Evolutionary conservation across 2,329 filamentous ascomycete genomes (phyloP).

Genomic region (Exophiala alcalophila): DNA sequence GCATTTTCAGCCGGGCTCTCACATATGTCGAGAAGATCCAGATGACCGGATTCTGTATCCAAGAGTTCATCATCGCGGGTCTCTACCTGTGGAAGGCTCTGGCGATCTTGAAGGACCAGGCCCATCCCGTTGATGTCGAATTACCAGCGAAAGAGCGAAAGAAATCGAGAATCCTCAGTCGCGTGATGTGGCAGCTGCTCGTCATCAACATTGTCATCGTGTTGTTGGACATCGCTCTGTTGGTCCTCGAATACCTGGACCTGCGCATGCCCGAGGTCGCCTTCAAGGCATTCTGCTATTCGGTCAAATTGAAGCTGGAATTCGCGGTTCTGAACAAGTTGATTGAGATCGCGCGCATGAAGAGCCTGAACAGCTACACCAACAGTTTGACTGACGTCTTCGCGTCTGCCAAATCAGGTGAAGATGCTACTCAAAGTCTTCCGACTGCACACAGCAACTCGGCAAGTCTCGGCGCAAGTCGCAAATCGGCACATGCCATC

Average conservation of each 20-base stretch:
- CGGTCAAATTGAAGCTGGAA: constrained; percentile 49
- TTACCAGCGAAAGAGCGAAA: constrained; percentile 31
- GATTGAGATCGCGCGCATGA: constrained; percentile 29
- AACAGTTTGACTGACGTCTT: too few relatives aligned
- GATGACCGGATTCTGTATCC: constrained; percentile 55
- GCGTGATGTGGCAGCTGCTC: constrained; percentile 49
- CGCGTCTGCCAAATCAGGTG: too few relatives aligned
- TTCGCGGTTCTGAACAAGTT: constrained; percentile 49
- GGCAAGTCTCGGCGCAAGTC: constrained; percentile 1
- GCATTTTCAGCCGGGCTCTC: constrained; percentile 37
- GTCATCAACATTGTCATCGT: constrained; percentile 50
- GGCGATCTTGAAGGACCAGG: constrained; percentile 45
- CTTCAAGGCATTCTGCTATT: constrained; percentile 47
- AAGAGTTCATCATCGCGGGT: constrained; percentile 40
- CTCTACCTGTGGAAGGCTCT: constrained; percentile 54
- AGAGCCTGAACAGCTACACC: constrained; percentile 3
- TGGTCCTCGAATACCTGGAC: constrained; percentile 45
- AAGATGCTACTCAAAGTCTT: constrained; percentile 1
- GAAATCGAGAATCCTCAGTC: constrained; percentile 40
- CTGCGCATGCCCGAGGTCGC: constrained; percentile 47
- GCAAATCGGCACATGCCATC: background rate
- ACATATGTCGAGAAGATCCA: constrained; percentile 54
- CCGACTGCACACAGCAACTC: background rate
- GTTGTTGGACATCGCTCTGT: constrained; percentile 43
- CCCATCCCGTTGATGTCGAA: background rate